Percentiles rank a stretch among this genome's conserved stretches.
phyloP scores from a whole-genome alignment of 768 basidiomycete genomes.

The Suillus brevipes region DNA sequence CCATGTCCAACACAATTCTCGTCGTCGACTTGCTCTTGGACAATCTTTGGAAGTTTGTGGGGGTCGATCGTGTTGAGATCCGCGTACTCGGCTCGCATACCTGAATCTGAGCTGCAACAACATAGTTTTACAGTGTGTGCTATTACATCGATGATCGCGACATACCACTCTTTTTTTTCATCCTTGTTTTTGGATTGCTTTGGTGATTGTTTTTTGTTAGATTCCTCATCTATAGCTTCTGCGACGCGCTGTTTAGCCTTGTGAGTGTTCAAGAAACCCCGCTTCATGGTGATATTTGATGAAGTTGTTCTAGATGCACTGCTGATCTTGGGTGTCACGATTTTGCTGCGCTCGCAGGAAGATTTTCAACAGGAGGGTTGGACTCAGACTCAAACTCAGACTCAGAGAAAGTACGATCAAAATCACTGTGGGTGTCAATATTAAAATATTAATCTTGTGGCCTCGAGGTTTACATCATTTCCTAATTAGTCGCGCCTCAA shows the following conservation, averaged over 20 bases:
- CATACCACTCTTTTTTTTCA: not conserved
- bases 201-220: not conserved
- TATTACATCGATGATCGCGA: not conserved
- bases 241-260: constrained; percentile 14
- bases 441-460: no score
- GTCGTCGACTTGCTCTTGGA: constrained; percentile 1
- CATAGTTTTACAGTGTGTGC: not conserved
- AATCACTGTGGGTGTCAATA: no score
- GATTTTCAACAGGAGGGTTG: not conserved
- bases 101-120: not conserved
- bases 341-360: not conserved
- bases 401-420: no score
- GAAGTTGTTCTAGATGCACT: not conserved
- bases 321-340: no score
- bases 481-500: no score
- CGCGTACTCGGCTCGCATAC: not conserved
- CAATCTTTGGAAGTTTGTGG: not conserved
- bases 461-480: no score
- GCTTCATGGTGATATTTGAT: constrained; percentile 20
- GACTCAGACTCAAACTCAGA: no score
- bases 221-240: not conserved
- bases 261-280: constrained; percentile 18
- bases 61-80: not conserved
- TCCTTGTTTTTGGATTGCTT: not conserved
- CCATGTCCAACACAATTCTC: not conserved